Evolutionary conservation across 768 basidiomycete genomes (phyloP).

Genomic region (Coprinopsis strossmayeri): DNA sequence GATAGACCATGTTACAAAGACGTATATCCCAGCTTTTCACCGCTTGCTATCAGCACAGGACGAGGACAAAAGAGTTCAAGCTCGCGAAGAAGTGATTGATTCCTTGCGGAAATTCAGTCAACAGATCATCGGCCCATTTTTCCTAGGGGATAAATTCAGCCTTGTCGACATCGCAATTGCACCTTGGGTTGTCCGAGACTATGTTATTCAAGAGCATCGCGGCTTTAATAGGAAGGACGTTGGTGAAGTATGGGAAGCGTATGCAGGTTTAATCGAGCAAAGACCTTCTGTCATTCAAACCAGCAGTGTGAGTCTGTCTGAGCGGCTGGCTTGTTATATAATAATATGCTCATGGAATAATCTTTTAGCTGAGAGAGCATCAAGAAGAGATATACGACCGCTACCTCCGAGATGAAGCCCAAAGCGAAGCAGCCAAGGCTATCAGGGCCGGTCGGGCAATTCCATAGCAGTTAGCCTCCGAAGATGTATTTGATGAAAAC

Average conservation of each 20-base stretch:
- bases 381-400: constrained; percentile 43
- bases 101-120: constrained; percentile 25
- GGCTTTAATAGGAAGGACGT: constrained; percentile 38
- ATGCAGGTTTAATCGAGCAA: constrained; percentile 33
- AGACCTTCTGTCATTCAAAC: constrained; percentile 44
- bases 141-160: constrained; percentile 46
- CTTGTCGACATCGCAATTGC: constrained; percentile 49
- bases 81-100: constrained; percentile 22
- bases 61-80: constrained; percentile 19
- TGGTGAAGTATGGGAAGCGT: constrained; percentile 37
- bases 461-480: no score
- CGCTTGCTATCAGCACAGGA: constrained; percentile 40
- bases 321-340: no score
- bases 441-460: constrained; percentile 36
- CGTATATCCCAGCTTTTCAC: constrained; percentile 44
- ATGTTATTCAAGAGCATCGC: constrained; percentile 41
- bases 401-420: constrained; percentile 51
- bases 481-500: no score
- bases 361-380: no score
- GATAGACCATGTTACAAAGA: constrained; percentile 50
- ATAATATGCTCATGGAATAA: no score
- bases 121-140: constrained; percentile 43
- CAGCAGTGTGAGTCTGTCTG: constrained; percentile 27
- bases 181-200: constrained; percentile 47
- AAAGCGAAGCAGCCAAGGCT: constrained; percentile 48